Conservation (phyloP, 257 asterid genomes). For the Solanum gracilifrons region DNA sequence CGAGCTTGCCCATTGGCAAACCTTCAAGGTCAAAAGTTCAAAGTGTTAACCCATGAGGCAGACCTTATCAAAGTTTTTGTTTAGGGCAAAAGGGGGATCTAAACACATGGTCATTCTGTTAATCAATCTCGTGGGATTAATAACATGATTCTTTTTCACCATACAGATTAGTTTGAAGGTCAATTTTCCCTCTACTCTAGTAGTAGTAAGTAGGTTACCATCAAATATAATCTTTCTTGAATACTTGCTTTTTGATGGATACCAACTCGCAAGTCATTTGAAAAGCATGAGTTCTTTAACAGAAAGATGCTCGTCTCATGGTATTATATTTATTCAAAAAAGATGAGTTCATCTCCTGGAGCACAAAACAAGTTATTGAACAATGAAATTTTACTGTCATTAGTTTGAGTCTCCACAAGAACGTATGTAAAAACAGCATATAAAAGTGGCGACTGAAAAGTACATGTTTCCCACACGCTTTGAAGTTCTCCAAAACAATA, state of each 20-base stretch:
- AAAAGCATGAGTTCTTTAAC: not conserved
- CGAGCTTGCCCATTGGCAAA: not conserved
- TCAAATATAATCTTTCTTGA: not conserved
- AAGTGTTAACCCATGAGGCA: not conserved
- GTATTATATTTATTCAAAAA: not conserved
- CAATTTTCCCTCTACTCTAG: not conserved
- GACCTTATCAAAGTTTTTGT: not conserved
- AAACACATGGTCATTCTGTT: not conserved
- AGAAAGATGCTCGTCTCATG: not conserved
- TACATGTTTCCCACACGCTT: not conserved
- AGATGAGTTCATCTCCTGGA: not conserved
- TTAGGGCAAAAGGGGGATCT: not conserved
- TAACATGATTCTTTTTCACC: not conserved
- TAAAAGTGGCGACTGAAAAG: not conserved
- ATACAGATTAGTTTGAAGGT: not conserved
- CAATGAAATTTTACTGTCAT: not conserved
- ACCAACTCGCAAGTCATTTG: not conserved
- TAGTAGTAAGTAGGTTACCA: not conserved
- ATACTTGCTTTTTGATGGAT: not conserved
- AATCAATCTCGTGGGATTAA: not conserved
- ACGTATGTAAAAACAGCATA: not conserved
- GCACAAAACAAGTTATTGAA: not conserved
- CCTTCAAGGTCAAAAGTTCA: not conserved
- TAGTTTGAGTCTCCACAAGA: not conserved
- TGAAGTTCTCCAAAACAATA: not conserved